Conservation (phyloP, 2,329 filamentous ascomycete genomes). For the Cryphonectria japonica region DNA sequence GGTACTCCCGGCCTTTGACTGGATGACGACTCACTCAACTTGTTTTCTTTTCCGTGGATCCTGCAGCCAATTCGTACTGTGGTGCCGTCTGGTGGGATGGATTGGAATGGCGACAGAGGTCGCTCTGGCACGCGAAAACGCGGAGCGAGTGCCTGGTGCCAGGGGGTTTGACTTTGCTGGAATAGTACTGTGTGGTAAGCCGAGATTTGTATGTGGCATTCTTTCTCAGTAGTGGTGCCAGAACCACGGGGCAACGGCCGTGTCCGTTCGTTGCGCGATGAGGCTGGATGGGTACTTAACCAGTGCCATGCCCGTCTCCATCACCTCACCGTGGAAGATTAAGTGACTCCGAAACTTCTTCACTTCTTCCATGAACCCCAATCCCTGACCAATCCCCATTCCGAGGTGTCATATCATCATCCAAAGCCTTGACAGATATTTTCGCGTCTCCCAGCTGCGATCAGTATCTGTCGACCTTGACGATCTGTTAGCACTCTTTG, state of each 20-base stretch:
- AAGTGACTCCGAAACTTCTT: slow-evolving; percentile 9
- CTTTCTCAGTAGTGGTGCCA: slow-evolving; percentile 5
- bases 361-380: slow-evolving; percentile 10
- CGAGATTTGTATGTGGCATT: slow-evolving; percentile 6
- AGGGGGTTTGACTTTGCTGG: slow-evolving; percentile 6
- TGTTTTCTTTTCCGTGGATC: slow-evolving; percentile 17
- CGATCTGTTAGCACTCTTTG: not conserved
- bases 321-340: slow-evolving; percentile 3
- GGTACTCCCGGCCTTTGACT: slow-evolving; percentile 19
- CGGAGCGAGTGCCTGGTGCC: not conserved
- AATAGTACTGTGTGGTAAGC: slow-evolving; percentile 11
- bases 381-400: slow-evolving; percentile 2
- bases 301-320: slow-evolving; percentile 20
- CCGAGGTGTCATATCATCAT: not conserved
- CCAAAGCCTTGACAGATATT: not conserved
- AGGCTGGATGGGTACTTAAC: slow-evolving; percentile 27
- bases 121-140: slow-evolving; percentile 9
- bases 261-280: slow-evolving; percentile 6
- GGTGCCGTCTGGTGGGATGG: slow-evolving; percentile 7
- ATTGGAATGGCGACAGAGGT: not conserved
- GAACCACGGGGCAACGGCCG: slow-evolving; percentile 16
- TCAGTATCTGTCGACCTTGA: not conserved
- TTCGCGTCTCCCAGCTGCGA: not conserved
- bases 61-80: slow-evolving; percentile 6
- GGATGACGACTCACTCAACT: slow-evolving; percentile 20